Percentiles rank a stretch among this genome's conserved stretches.
Conservation (phyloP, 2,329 filamentous ascomycete species). For the Harringtonia lauricola region DNA sequence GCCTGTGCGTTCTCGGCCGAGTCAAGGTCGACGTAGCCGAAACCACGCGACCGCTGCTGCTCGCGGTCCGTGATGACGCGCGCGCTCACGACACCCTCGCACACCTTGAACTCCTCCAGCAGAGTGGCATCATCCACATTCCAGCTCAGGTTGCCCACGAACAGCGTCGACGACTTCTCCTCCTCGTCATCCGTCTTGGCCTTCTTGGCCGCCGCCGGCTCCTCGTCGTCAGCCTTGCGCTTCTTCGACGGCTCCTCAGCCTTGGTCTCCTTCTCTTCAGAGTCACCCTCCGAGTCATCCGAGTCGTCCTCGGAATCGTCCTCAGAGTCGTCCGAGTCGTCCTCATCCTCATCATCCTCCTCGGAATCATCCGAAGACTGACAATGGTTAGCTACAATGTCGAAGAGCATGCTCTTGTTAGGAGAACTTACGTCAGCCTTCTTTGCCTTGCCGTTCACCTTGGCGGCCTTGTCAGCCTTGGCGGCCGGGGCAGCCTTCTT, state of each 20-base stretch:
- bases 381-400: not conserved
- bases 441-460: constrained; percentile 14
- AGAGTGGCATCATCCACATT: constrained; percentile 78
- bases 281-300: constrained; percentile 17
- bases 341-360: constrained; percentile 15
- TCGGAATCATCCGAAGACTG: constrained; percentile 10
- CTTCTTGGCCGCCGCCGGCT: constrained; percentile 51
- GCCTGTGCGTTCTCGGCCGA: constrained; percentile 36
- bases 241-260: constrained; percentile 47
- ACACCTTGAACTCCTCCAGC: constrained; percentile 68
- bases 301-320: constrained; percentile 15
- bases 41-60: constrained; percentile 76
- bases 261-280: constrained; percentile 23
- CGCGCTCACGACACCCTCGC: constrained; percentile 59
- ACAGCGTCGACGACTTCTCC: constrained; percentile 56
- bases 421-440: constrained; percentile 18
- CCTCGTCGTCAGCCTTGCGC: constrained; percentile 51
- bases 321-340: constrained; percentile 17
- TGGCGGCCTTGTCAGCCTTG: constrained; percentile 1
- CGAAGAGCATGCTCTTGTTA: not conserved
- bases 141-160: constrained; percentile 87
- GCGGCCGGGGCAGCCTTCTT: constrained; percentile 2
- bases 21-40: constrained; percentile 85
- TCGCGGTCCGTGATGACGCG: constrained; percentile 78
- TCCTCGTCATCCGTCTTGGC: constrained; percentile 45